Evolutionary conservation across 805 yeast genomes (phyloP).

Genomic region (Pichia membranifaciens): DNA sequence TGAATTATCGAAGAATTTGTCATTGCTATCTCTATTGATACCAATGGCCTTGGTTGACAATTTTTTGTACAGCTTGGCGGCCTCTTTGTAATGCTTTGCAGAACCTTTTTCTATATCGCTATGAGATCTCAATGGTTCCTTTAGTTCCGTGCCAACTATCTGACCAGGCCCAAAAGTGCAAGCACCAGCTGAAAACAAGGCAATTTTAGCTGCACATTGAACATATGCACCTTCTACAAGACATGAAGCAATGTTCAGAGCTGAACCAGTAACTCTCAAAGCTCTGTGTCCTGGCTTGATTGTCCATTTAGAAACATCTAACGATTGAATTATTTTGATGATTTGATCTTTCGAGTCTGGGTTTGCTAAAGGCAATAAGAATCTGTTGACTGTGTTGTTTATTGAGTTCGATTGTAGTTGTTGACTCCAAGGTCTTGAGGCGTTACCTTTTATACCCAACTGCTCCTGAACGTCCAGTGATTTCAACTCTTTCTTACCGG

Average conservation of each 20-base stretch:
- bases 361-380: slow-evolving; percentile 31
- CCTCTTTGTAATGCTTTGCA: slow-evolving; percentile 83
- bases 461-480: slow-evolving; percentile 33
- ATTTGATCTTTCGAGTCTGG: slow-evolving; percentile 70
- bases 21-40: slow-evolving; percentile 31
- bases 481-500: slow-evolving; percentile 80
- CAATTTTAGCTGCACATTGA: slow-evolving; percentile 81
- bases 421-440: slow-evolving; percentile 32
- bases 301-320: slow-evolving; percentile 66
- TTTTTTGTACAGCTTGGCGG: slow-evolving; percentile 72
- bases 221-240: slow-evolving; percentile 77
- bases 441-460: slow-evolving; percentile 32
- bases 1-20: slow-evolving; percentile 32
- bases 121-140: slow-evolving; percentile 96
- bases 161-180: slow-evolving; percentile 93
- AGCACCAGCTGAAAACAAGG: slow-evolving; percentile 91
- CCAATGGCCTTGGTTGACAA: slow-evolving; percentile 67
- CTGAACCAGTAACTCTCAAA: slow-evolving; percentile 88
- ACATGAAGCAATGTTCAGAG: slow-evolving; percentile 77
- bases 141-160: slow-evolving; percentile 84
- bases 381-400: slow-evolving; percentile 33
- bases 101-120: slow-evolving; percentile 89
- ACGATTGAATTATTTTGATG: slow-evolving; percentile 69
- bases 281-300: slow-evolving; percentile 80
- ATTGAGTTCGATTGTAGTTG: slow-evolving; percentile 33